A percentile compares a stretch with the other conserved stretches of the same genome.
Conservation (phyloP, 768 basidiomycete genomes). For the Neoboletus magnificus region DNA sequence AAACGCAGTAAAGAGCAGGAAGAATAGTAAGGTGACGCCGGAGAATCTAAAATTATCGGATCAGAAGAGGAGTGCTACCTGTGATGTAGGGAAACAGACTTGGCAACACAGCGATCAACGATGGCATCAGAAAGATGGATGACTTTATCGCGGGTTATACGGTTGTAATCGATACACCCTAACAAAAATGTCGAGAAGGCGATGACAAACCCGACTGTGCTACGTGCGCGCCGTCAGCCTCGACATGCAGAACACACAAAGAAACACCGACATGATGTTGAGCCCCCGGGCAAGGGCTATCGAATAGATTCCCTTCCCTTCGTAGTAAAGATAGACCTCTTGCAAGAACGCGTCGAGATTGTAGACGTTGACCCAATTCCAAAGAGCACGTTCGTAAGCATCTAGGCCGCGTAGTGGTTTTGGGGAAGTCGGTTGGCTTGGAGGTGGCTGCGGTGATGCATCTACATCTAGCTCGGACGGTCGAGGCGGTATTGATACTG, state of each 20-base stretch:
- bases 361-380: slow-evolving; percentile 99
- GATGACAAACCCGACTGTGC: slow-evolving; percentile 97
- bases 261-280: slow-evolving; percentile 82
- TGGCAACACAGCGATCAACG: slow-evolving; percentile 78
- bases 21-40: slow-evolving; percentile 79
- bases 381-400: slow-evolving; percentile 86
- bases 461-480: slow-evolving; percentile 61
- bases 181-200: slow-evolving; percentile 96
- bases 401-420: slow-evolving; percentile 69
- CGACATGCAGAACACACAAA: slow-evolving; percentile 13
- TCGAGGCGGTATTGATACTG: slow-evolving; percentile 55
- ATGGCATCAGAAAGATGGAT: slow-evolving; percentile 77
- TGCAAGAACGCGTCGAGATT: slow-evolving; percentile 95
- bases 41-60: slow-evolving; percentile 56
- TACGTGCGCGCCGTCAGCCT: slow-evolving; percentile 38
- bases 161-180: slow-evolving; percentile 91
- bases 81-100: slow-evolving; percentile 44
- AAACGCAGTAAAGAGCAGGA: slow-evolving; percentile 80
- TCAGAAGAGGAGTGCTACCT: slow-evolving; percentile 11
- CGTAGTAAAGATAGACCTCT: slow-evolving; percentile 94
- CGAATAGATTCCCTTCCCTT: slow-evolving; percentile 94
- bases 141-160: slow-evolving; percentile 62
- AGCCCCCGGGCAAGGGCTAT: slow-evolving; percentile 87
- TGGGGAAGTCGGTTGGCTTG: slow-evolving; percentile 22
- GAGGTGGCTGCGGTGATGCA: slow-evolving; percentile 20